These are phyloP conservation scores for Cystoderma amianthinum DNA, from an alignment of 768 basidiomycete genomes.

Conservation along the genomic window DNA sequence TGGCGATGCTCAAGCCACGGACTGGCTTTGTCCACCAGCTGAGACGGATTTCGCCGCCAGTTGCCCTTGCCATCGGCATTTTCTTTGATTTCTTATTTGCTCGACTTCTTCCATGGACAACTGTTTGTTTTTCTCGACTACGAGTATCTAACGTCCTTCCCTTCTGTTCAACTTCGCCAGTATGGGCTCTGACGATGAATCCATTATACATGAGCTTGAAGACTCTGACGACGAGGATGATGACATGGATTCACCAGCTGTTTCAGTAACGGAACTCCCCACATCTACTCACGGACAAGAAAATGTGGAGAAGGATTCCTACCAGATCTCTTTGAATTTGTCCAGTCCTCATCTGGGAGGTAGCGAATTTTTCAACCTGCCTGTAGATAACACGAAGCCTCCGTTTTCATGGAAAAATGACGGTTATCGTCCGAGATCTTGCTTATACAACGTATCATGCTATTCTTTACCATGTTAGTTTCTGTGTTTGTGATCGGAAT, in stretches of 20 bases:
- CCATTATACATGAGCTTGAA: constrained; percentile 38
- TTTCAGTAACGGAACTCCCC: background rate
- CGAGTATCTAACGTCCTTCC: background rate
- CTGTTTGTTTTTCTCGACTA: constrained; percentile 17
- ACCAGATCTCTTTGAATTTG: constrained; percentile 1
- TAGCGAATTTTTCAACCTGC: background rate
- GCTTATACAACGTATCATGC: constrained; percentile 39
- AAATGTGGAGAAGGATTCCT: too few relatives aligned
- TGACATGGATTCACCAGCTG: constrained; percentile 6
- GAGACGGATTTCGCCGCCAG: constrained; percentile 43
- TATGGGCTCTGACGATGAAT: constrained; percentile 19
- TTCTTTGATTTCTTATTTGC: constrained; percentile 55
- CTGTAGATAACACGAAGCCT: background rate
- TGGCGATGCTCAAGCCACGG: background rate
- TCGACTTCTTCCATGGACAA: constrained; percentile 38
- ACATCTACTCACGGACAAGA: constrained; percentile 32
- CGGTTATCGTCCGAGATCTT: constrained; percentile 42
- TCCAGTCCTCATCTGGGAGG: background rate
- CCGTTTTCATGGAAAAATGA: constrained; percentile 11
- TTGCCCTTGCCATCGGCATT: constrained; percentile 56
- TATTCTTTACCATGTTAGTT: constrained; percentile 68
- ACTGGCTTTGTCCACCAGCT: constrained; percentile 17
- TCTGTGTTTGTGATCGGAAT: background rate
- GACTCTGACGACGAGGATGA: constrained; percentile 42
- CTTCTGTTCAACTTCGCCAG: background rate